These are phyloP conservation scores for Escovopsis sp. DNA, from an alignment of 2,329 filamentous ascomycete species.

Conservation along the genomic window DNA sequence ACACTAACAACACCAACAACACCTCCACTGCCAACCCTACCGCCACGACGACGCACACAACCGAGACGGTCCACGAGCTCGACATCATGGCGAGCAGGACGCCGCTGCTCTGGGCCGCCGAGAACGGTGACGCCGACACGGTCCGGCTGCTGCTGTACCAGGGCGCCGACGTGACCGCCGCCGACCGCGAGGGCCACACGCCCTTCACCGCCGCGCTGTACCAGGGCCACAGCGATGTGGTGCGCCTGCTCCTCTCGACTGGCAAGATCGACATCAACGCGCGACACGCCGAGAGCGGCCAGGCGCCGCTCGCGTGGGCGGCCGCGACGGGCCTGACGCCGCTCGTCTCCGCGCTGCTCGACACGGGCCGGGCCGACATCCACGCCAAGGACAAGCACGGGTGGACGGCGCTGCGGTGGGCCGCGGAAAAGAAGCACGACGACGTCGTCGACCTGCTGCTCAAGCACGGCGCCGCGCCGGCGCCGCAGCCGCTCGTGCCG, in stretches of 20 bases:
- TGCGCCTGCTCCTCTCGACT: background rate
- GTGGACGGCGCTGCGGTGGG: background rate
- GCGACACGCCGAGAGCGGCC: background rate
- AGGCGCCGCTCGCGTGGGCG: background rate
- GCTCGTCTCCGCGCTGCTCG: background rate
- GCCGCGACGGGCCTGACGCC: background rate
- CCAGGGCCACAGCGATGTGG: background rate
- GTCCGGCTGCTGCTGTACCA: conserved; percentile 3
- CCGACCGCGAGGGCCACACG: background rate
- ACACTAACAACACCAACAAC: no score
- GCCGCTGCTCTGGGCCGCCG: conserved; percentile 1
- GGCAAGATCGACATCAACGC: background rate
- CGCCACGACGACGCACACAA: background rate
- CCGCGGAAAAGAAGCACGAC: background rate
- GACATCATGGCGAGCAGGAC: background rate
- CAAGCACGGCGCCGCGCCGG: background rate
- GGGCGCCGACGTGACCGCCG: background rate
- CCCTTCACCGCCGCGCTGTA: background rate
- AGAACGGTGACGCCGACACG: conserved; percentile 1
- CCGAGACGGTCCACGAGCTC: background rate
- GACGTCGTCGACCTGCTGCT: background rate
- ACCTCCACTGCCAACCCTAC: no score
- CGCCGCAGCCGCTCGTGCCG: background rate
- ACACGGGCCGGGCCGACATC: background rate
- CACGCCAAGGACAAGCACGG: background rate